These are phyloP conservation scores for Sporothrix euskadiensis DNA, from an alignment of 2,329 filamentous ascomycete species.

Conservation along the genomic window DNA sequence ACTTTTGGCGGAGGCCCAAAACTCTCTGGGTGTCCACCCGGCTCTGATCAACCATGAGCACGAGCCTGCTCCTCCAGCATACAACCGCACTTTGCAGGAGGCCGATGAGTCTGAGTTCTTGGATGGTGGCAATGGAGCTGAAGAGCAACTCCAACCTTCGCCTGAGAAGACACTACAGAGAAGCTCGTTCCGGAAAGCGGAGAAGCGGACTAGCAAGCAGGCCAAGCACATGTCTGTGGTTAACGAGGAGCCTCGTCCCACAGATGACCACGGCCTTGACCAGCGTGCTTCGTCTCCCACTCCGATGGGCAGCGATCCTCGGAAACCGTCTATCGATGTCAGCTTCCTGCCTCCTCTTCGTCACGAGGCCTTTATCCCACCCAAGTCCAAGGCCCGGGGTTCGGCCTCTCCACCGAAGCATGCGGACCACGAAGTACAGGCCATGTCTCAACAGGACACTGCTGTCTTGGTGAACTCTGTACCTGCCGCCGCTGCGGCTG, in stretches of 20 bases:
- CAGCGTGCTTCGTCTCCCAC: neutral
- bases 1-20: neutral
- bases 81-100: neutral
- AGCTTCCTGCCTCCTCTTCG: constrained; percentile 44
- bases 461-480: neutral
- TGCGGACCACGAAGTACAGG: neutral
- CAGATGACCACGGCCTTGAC: neutral
- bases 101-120: neutral
- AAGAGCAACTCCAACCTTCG: neutral
- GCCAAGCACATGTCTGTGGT: constrained; percentile 28
- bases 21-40: constrained; percentile 17
- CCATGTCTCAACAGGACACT: neutral
- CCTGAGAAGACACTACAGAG: neutral
- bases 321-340: constrained; percentile 33
- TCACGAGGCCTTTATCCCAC: constrained; percentile 42
- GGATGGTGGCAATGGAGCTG: neutral
- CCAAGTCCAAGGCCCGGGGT: constrained; percentile 33
- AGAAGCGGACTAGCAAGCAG: constrained; percentile 26
- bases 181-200: constrained; percentile 22
- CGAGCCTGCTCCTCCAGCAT: neutral
- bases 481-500: neutral
- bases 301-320: neutral
- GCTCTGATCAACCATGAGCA: constrained; percentile 1
- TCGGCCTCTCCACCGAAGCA: neutral
- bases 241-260: constrained; percentile 12